These are phyloP conservation scores for Flaveria floridana DNA, from an alignment of 140 eudicot species.

Conservation along the genomic window DNA sequence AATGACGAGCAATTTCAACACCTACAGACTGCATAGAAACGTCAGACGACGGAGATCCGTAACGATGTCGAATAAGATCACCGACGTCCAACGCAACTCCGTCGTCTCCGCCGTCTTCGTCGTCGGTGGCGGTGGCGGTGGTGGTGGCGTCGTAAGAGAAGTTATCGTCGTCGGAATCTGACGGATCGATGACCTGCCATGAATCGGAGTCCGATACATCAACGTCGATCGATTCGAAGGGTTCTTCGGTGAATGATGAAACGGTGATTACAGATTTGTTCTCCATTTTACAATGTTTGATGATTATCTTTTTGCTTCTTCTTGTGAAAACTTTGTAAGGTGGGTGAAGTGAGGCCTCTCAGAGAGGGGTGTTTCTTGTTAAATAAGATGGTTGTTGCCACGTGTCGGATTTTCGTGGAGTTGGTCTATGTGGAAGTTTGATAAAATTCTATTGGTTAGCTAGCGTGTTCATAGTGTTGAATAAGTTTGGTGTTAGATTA, in stretches of 20 bases:
- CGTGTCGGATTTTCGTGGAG: constrained; percentile 25
- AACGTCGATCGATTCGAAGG: constrained; percentile 36
- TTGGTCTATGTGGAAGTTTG: constrained; percentile 26
- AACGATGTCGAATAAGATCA: constrained; percentile 15
- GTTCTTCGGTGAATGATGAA: constrained; percentile 30
- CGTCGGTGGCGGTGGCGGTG: constrained; percentile 24
- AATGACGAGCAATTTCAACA: constrained; percentile 24
- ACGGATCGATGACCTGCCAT: constrained; percentile 57
- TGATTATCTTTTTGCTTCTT: not conserved
- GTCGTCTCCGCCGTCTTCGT: constrained; percentile 1
- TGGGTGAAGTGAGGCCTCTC: constrained; percentile 9
- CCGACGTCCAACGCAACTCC: constrained; percentile 17
- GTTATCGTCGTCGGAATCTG: constrained; percentile 48
- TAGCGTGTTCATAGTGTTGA: constrained; percentile 24
- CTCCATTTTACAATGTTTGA: constrained; percentile 31
- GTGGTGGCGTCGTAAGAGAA: constrained; percentile 29
- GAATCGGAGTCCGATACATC: constrained; percentile 41
- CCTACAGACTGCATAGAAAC: constrained; percentile 29
- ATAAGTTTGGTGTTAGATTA: not conserved
- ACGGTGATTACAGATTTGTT: constrained; percentile 15
- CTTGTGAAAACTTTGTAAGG: constrained; percentile 1
- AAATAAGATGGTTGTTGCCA: constrained; percentile 24
- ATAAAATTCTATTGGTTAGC: constrained; percentile 22
- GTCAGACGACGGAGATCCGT: constrained; percentile 30
- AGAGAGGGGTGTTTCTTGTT: constrained; percentile 27